Conservation (phyloP, 306 rosid species). For the Trifolium dubium region DNA sequence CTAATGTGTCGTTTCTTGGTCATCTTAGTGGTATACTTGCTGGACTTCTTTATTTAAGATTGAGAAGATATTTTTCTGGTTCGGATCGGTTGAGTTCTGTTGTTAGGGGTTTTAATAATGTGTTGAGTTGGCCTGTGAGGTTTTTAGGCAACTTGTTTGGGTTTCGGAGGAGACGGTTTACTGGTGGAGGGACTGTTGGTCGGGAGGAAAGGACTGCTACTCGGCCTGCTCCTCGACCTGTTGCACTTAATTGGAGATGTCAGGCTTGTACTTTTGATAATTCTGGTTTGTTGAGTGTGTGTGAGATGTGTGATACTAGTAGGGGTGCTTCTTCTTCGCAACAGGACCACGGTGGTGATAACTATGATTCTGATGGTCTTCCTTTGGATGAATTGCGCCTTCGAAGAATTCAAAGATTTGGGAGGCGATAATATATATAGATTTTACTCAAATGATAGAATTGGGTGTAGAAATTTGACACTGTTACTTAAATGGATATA, state of each 20-base stretch:
- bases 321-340: constrained; percentile 31
- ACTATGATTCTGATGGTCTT: constrained; percentile 41
- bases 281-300: constrained; percentile 51
- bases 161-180: constrained; percentile 46
- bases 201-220: constrained; percentile 39
- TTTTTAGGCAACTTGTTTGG: constrained; percentile 39
- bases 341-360: background rate
- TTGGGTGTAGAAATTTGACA: no score
- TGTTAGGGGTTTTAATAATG: constrained; percentile 50
- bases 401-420: constrained; percentile 72
- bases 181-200: constrained; percentile 71
- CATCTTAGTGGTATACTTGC: constrained; percentile 92
- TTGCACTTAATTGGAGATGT: constrained; percentile 89
- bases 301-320: constrained; percentile 79
- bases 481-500: no score
- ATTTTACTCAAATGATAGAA: no score
- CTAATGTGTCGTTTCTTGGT: constrained; percentile 83
- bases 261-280: constrained; percentile 73
- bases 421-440: constrained; percentile 37
- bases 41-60: constrained; percentile 63
- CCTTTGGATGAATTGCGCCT: constrained; percentile 67
- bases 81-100: constrained; percentile 52
- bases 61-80: constrained; percentile 59
- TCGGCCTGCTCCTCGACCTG: constrained; percentile 12
- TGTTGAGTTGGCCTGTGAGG: constrained; percentile 62